phyloP scores from a whole-genome alignment of 2,329 filamentous ascomycete species.

The Cladobotryum mycophilum region DNA sequence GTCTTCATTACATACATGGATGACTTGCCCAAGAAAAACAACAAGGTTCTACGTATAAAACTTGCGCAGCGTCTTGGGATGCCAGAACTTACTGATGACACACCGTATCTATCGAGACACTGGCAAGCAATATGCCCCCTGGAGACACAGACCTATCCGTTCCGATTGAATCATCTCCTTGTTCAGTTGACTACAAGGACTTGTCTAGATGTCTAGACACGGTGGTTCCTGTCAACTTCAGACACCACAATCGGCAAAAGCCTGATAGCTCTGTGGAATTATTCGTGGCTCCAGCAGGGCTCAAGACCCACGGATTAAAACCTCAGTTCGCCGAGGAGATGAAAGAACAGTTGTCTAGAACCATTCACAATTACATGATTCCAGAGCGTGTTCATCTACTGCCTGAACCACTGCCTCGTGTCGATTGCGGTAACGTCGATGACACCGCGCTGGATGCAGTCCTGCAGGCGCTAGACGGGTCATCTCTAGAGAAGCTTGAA shows the following conservation, averaged over 20 bases:
- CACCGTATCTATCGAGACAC: slow-evolving; percentile 38
- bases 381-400: slow-evolving; percentile 32
- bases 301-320: slow-evolving; percentile 1
- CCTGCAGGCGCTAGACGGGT: slow-evolving; percentile 20
- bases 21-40: slow-evolving; percentile 48
- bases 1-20: slow-evolving; percentile 49
- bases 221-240: slow-evolving; percentile 13
- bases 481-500: slow-evolving; percentile 17
- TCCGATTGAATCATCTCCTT: slow-evolving; percentile 31
- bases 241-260: slow-evolving; percentile 13
- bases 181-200: slow-evolving; percentile 24
- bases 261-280: slow-evolving; percentile 12
- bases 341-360: slow-evolving; percentile 11
- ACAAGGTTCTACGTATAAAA: slow-evolving; percentile 51
- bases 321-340: slow-evolving; percentile 11
- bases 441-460: slow-evolving; percentile 28
- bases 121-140: slow-evolving; percentile 44
- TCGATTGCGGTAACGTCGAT: slow-evolving; percentile 27
- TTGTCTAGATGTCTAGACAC: slow-evolving; percentile 20
- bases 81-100: slow-evolving; percentile 38
- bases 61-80: slow-evolving; percentile 43
- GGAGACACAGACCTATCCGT: slow-evolving; percentile 39
- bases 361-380: slow-evolving; percentile 30
- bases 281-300: slow-evolving; percentile 18
- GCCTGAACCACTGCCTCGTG: slow-evolving; percentile 27